Evolutionary conservation across 257 asterid species (phyloP).

Genomic region (Solanum chiquidenum): DNA sequence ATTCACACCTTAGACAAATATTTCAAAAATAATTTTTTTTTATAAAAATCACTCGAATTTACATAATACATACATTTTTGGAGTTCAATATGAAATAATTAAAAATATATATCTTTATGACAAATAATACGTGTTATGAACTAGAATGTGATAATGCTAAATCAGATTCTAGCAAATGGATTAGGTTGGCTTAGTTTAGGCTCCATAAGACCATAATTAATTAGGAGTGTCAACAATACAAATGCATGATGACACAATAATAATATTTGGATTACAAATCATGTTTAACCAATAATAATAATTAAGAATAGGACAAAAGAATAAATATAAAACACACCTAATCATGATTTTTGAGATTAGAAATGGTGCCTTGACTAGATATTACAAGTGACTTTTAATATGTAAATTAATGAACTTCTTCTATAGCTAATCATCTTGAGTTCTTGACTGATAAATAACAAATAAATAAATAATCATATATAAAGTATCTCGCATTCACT

Average conservation of each 20-base stretch:
- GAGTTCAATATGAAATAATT: rapidly evolving
- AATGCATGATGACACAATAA: neutral
- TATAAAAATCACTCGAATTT: rapidly evolving
- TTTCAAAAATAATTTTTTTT: neutral
- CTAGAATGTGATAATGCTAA: neutral
- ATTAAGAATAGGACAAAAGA: neutral
- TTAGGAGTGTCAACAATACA: neutral
- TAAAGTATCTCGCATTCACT: neutral
- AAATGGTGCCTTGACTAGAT: neutral
- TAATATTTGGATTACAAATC: neutral
- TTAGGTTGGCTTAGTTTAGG: neutral
- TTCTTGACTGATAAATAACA: neutral
- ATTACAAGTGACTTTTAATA: neutral
- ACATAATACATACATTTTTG: neutral
- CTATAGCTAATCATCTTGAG: neutral
- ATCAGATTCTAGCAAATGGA: neutral
- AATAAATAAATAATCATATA: too few species aligned
- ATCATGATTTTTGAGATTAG: neutral
- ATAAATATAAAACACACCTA: neutral
- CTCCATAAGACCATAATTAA: neutral
- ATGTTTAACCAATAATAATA: neutral
- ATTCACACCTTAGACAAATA: neutral
- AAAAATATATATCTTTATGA: neutral
- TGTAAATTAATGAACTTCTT: neutral
- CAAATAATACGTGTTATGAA: neutral